Evolutionary conservation across 345 rosid species (phyloP).

Genomic region (Pelargonium nanum): DNA sequence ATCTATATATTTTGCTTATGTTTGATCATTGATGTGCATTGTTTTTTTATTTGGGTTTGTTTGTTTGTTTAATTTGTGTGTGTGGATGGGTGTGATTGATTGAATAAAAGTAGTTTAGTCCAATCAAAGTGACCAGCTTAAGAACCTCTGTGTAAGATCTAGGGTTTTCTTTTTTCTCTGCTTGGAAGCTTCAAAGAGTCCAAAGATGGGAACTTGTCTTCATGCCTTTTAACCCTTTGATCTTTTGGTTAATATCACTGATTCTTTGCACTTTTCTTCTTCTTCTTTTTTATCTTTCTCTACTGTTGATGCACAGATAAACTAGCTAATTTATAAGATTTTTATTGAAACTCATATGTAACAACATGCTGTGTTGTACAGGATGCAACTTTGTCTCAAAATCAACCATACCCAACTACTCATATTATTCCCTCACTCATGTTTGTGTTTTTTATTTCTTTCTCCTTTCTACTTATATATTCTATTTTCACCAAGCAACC

Average conservation of each 20-base stretch:
- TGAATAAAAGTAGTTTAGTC: background rate
- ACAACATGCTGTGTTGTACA: background rate
- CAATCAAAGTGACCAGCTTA: slow-evolving; percentile 17
- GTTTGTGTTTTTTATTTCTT: too few relatives aligned
- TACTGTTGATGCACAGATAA: too few relatives aligned
- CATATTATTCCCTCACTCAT: too few relatives aligned
- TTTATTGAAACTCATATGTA: background rate
- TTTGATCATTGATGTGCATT: background rate
- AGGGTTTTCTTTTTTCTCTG: slow-evolving; percentile 23
- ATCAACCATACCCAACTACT: too few relatives aligned
- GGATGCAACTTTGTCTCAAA: too few relatives aligned
- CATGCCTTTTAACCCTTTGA: slow-evolving; percentile 19
- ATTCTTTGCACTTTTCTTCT: background rate
- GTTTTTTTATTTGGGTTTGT: slow-evolving; percentile 1
- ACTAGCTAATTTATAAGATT: background rate
- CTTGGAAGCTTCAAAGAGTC: background rate
- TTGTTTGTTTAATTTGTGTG: background rate
- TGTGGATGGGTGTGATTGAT: background rate
- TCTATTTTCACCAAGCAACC: too few relatives aligned
- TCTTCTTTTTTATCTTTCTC: background rate
- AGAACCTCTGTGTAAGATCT: slow-evolving; percentile 37
- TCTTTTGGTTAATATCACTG: slow-evolving; percentile 23
- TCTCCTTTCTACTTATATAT: too few relatives aligned
- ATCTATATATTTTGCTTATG: too few relatives aligned
- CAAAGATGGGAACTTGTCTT: slow-evolving; percentile 6